Percentiles rank a stretch among this genome's conserved stretches.
Conservation (phyloP, 1,284 basidiomycete genomes). For the Hymenochaete sp. region DNA sequence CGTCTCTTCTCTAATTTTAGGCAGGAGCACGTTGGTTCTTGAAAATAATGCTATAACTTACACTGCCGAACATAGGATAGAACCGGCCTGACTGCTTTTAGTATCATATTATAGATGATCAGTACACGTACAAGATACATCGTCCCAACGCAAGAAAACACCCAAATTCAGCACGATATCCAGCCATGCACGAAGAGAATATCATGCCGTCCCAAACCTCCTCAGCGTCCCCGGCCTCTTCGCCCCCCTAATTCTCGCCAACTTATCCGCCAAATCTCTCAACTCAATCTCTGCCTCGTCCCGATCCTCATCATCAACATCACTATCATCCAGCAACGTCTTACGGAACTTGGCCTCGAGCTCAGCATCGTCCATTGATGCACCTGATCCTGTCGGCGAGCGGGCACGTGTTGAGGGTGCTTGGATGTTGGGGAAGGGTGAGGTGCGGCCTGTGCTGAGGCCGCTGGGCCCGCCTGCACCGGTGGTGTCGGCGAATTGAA, state of each 20-base stretch:
- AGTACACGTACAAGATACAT: too few species aligned
- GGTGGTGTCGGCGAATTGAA: conserved; percentile 33
- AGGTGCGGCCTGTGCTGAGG: too few species aligned
- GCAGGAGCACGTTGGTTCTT: too few species aligned
- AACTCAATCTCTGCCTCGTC: conserved; percentile 33
- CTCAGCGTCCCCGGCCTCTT: conserved; percentile 47
- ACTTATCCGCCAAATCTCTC: conserved; percentile 52
- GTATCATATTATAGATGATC: too few species aligned
- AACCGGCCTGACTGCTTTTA: too few species aligned
- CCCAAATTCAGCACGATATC: not conserved
- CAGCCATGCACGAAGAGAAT: not conserved
- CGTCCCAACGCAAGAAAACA: too few species aligned
- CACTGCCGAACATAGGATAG: too few species aligned
- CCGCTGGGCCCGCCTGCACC: too few species aligned
- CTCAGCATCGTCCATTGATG: conserved; percentile 41
- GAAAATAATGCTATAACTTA: too few species aligned
- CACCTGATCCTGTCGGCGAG: conserved; percentile 38
- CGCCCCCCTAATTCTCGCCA: conserved; percentile 42
- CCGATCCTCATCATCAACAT: conserved; percentile 34
- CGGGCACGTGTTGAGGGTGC: conserved; percentile 53
- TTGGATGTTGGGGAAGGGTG: conserved; percentile 40
- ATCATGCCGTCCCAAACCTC: conserved; percentile 52
- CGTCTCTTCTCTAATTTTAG: too few species aligned
- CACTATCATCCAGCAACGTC: conserved; percentile 42
- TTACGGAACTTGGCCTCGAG: conserved; percentile 83